Base-by-base conservation (phyloP, 306 rosid species). In the Psophocarpus tetragonolobus region DNA sequence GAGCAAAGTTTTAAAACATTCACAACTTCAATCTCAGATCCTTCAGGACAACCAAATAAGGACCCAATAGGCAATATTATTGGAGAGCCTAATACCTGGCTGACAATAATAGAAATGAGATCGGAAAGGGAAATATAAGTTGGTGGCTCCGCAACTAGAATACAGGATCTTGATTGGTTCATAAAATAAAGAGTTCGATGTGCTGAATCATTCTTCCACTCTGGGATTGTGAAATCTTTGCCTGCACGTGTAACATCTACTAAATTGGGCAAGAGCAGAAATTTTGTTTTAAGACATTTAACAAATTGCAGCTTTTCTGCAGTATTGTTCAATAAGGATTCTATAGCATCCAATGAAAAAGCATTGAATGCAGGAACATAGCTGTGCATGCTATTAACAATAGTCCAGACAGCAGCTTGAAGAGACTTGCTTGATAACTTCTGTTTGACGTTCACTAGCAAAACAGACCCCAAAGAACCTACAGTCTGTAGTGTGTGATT, bases 101-200 rank as follows among this genome's bases (percentile, higher is more conserved):
- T 92, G 57, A 92, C 88, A 69, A 90, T 88, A 75, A 88, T 89
- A 65, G 97, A 89, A 82, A 94, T 81, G 80, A 94, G 88, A 83
- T 94, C 98, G 77, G 83, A 85, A 70, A 88, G 50, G 17, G 97
- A 92, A 38, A 92, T 82, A 83, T 89, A 92, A 17, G 81, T 27
- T 48, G 98, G 98, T 10, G 98, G 98, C 75, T 94, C 97, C 50
- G 98, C 91, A 80, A 94, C 86, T 67, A 92, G 82, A 80, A 94
- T 79, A 78, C 88, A 74, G 63, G 91, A 80, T 51, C 87, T 90
- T 42, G 97, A 85, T 79, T 54, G 85, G 81, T 87, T 87, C 64
- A 92, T 80, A 85, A 87, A 92, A 85, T 89, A 94, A 32, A 92
- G 97, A 36, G 93, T 81, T 76, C 81, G 91, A 83, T 89, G 87